Evolutionary conservation across 2,329 filamentous ascomycete genomes (phyloP).

Genomic region (Colletotrichum kahawae): DNA sequence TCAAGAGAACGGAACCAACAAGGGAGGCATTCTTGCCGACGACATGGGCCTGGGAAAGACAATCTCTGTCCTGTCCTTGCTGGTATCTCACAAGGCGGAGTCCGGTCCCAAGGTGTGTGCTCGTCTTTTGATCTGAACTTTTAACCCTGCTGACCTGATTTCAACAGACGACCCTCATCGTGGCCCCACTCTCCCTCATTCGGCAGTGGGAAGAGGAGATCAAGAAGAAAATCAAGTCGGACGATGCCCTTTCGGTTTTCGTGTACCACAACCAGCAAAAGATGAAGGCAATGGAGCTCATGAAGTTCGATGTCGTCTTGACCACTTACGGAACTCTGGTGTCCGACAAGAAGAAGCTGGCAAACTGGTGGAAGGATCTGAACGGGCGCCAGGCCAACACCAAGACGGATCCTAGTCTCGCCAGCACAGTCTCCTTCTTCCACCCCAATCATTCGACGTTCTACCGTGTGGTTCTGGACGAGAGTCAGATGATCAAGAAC

Average conservation of each 20-base stretch:
- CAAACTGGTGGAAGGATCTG: constrained; percentile 40
- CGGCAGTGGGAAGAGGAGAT: constrained; percentile 89
- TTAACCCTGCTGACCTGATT: background rate
- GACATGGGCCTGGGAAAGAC: constrained; percentile 89
- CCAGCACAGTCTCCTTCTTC: constrained; percentile 59
- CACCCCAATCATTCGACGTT: constrained; percentile 63
- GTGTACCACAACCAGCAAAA: constrained; percentile 69
- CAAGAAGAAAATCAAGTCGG: constrained; percentile 65
- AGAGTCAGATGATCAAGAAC: constrained; percentile 85
- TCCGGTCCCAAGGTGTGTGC: constrained; percentile 41
- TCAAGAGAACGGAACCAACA: constrained; percentile 76
- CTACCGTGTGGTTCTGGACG: constrained; percentile 77
- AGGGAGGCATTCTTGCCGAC: constrained; percentile 78
- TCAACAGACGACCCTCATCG: constrained; percentile 75
- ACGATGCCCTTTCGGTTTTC: constrained; percentile 66
- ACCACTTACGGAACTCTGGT: constrained; percentile 79
- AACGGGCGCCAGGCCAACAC: constrained; percentile 41
- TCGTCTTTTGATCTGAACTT: background rate
- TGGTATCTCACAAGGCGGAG: constrained; percentile 69
- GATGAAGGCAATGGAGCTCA: constrained; percentile 64
- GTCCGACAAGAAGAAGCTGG: constrained; percentile 67
- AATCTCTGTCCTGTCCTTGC: constrained; percentile 80
- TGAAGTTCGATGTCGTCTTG: constrained; percentile 74
- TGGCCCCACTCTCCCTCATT: constrained; percentile 80
- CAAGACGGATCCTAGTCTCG: constrained; percentile 40